Evolutionary conservation across 805 yeast species (phyloP), one percentile per base, ranked within the genome.

Genomic region (Wickerhamomyces hampshirensis): DNA sequence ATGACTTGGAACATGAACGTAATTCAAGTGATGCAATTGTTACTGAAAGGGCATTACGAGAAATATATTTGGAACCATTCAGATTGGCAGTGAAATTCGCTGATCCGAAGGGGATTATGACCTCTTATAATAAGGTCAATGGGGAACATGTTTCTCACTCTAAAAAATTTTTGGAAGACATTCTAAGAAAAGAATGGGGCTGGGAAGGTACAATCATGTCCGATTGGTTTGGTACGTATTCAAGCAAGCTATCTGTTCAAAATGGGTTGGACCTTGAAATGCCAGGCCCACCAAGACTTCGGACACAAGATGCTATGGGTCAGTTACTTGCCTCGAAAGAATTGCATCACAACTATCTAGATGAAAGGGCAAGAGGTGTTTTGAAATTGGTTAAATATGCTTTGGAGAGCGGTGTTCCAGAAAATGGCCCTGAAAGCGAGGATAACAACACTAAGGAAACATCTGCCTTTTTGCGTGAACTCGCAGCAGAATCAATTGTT

Each of bases 181-280:
- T 74, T 23, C 56, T 77, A 43, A 56, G 80, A 33, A 47, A 62
- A 4, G 81, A 77, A 50, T 77, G 80, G 80, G 61, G 62, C 3
- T 77, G 62, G 55, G 56, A 68, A 2, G 83, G 83, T 27, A 50
- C 67, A 28, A 53, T 68, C 18, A 73, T 77, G 76, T 68, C 77
- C 18, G 84, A 77, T 56, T 77, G 83, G 83, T 67, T 52, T 48
- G 84, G 83, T n/a, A 63, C 66, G 8, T 75, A 69, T 50, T 62
- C 76, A 10, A 58, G 60, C 33, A 61, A 59, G 31, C 68, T 62
- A 31, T 48, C 77, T 7, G 52, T 75, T 29, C 63, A 67, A 23
- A 73, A 74, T 18, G 83, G 82, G 4, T 59, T 77, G 35, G 78
- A 75, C 50, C 55, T 77, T 44, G 84, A 77, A 53, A 73, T 75